Evolutionary conservation across 2,329 filamentous ascomycete genomes (phyloP).

Genomic region (Xylaria sp.): DNA sequence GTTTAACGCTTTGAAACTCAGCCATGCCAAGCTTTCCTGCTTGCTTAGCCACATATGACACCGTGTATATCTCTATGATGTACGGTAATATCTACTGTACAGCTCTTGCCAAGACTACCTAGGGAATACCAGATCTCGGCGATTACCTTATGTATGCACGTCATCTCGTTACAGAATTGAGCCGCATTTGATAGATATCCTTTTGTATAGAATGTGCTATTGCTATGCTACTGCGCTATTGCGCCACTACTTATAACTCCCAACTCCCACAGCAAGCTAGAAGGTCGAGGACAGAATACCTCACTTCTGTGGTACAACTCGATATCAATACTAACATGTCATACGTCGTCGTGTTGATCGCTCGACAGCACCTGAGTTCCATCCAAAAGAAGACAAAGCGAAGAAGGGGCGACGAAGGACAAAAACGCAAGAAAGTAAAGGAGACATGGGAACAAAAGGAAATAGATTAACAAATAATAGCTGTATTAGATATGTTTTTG

Average conservation of each 20-base stretch:
- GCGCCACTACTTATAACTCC: not conserved
- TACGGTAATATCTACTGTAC: not conserved
- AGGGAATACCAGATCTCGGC: not conserved
- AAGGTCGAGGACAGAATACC: too few relatives aligned
- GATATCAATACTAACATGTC: not conserved
- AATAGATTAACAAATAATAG: not conserved
- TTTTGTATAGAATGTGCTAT: too few relatives aligned
- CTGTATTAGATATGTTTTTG: not conserved
- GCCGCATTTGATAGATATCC: not conserved
- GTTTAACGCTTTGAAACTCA: not conserved
- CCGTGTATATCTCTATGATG: not conserved
- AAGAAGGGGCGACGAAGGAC: not conserved
- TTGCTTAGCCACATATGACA: not conserved
- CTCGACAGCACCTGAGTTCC: conserved; percentile 3
- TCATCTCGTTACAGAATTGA: not conserved
- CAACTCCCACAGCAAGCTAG: too few relatives aligned
- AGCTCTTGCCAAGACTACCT: not conserved
- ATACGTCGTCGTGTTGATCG: not conserved
- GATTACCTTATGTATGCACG: not conserved
- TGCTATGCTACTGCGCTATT: too few relatives aligned
- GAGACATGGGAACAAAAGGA: not conserved
- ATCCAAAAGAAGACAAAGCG: conserved; percentile 18
- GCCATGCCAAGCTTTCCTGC: conserved; percentile 16
- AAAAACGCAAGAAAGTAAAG: not conserved
- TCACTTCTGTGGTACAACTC: not conserved